Percentiles rank a stretch among this genome's conserved stretches.
Evolutionary conservation across 2,329 filamentous ascomycete genomes (phyloP).

Genomic region (Alternaria infectoria): DNA sequence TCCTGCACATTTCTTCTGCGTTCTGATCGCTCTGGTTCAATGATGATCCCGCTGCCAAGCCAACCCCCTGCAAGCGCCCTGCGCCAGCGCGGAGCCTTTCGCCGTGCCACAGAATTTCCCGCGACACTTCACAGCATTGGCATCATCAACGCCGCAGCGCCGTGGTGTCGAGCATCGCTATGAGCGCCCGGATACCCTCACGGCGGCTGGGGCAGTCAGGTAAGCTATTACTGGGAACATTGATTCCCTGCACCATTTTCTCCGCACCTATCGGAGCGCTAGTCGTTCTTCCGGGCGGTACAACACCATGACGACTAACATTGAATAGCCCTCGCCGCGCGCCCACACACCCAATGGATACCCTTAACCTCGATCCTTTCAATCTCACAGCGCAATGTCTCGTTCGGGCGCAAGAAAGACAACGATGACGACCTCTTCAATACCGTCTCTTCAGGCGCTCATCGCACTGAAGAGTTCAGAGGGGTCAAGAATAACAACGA

Average conservation of each 20-base stretch:
- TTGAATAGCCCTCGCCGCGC: slow-evolving; percentile 29
- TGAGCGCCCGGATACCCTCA: slow-evolving; percentile 71
- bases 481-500: slow-evolving; percentile 10
- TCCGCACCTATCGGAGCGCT: neutral
- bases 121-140: slow-evolving; percentile 8
- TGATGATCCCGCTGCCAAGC: slow-evolving; percentile 21
- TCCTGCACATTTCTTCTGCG: slow-evolving; percentile 18
- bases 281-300: neutral
- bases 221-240: slow-evolving; percentile 48
- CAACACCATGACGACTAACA: slow-evolving; percentile 9
- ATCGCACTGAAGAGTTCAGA: no score
- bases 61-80: slow-evolving; percentile 13
- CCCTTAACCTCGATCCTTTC: slow-evolving; percentile 17
- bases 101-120: slow-evolving; percentile 25
- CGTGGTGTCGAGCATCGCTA: slow-evolving; percentile 48
- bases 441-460: no score
- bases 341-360: slow-evolving; percentile 24
- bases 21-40: slow-evolving; percentile 17
- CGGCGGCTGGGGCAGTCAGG: slow-evolving; percentile 67
- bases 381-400: slow-evolving; percentile 23
- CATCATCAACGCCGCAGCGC: slow-evolving; percentile 31
- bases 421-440: slow-evolving; percentile 21
- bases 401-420: slow-evolving; percentile 15
- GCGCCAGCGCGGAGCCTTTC: neutral
- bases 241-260: neutral